Evolutionary conservation across 306 rosid species (phyloP).

Genomic region (Erythrophleum fordii): DNA sequence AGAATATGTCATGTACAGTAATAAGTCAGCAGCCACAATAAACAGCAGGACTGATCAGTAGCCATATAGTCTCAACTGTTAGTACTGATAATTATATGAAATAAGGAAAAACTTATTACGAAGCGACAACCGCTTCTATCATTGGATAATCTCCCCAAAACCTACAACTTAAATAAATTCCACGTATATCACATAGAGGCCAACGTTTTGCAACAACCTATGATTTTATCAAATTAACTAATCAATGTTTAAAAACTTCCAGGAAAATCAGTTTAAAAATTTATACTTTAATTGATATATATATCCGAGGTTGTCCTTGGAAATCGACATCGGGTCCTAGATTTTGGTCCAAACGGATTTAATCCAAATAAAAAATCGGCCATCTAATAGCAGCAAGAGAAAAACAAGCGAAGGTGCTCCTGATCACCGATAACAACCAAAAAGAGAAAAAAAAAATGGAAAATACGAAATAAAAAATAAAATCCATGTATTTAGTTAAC

Average conservation of each 20-base stretch:
- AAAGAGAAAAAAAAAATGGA: neutral
- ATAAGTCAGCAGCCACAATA: neutral
- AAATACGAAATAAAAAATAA: neutral
- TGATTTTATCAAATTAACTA: neutral
- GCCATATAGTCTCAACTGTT: neutral
- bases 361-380: conserved; percentile 13
- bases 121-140: conserved; percentile 5
- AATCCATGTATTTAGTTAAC: neutral
- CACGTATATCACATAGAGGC: neutral
- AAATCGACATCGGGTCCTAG: neutral
- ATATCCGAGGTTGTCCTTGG: neutral
- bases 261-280: conserved; percentile 14
- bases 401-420: neutral
- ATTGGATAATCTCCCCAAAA: conserved; percentile 21
- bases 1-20: neutral
- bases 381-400: conserved; percentile 21
- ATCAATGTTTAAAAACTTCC: neutral
- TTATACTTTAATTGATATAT: neutral
- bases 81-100: neutral
- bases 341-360: neutral
- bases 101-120: neutral
- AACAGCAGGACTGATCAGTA: neutral
- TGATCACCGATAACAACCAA: conserved; percentile 16
- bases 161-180: neutral
- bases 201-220: neutral